Evolutionary conservation across 441 rosid genomes (phyloP), one percentile per base, ranked within the genome.

Genomic region (Adansonia madagascariensis): DNA sequence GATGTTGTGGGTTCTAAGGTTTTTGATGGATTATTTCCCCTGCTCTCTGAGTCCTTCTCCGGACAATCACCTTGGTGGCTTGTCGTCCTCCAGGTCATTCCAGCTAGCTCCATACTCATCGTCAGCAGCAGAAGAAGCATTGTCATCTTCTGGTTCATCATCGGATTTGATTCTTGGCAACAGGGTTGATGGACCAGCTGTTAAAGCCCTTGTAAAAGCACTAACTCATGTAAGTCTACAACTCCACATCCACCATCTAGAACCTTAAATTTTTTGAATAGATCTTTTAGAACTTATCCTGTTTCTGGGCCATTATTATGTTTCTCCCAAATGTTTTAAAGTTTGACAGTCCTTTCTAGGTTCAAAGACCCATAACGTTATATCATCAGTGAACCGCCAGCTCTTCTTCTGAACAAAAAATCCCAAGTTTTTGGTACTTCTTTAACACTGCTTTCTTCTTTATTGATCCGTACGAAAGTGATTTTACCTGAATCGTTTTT

Each of bases 221-320:
- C 94, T 92, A 63, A 86, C 91, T 10, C 91, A 91, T 78, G 98
- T 91, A 86, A 91, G 97, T 75, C 7, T 6, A 27, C 53, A 6
- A 55, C 44, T 39, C 66, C 12, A 5, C 17, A 20, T 14, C 35
- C 46, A 27, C 52, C 39, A 10, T 15, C 35, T 8, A 22, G 47
- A 52, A 27, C 74, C 60, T 70, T 24, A 12, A 67, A 46, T 8
- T 46, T 68, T 47, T 69, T 41, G 14, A 47, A 49, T 41, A 20
- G 8, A 44, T 67, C 55, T 67, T 44, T 67, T 3, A 12, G 17
- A 61, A 67, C 56, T 11, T 49, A 24, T 68, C 18, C 6, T 4
- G 1, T 68, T 9, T 22, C 20, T 44, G 0, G 35, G 53, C 53
- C 52, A 18, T 68, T 68, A 17, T 41, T 8, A 8, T 65, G 24